Evolutionary conservation across 179 eudicot genomes (phyloP).

Genomic region (Corrigiola litoralis): DNA sequence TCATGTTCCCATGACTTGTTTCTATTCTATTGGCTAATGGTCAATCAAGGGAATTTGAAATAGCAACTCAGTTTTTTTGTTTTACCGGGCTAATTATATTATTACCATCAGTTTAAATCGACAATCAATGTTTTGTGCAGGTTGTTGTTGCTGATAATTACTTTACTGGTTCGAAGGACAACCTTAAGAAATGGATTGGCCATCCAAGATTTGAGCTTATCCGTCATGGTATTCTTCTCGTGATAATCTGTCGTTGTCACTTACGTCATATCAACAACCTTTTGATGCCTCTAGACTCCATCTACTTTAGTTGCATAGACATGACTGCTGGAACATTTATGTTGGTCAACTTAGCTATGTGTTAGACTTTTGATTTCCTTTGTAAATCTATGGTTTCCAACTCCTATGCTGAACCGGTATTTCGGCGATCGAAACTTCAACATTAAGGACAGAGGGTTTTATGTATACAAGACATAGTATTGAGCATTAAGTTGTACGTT

Average conservation of each 20-base stretch:
- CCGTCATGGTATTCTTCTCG: conserved; percentile 66
- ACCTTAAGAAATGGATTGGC: conserved; percentile 80
- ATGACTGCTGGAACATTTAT: not conserved
- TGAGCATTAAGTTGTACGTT: no score
- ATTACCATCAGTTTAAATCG: not conserved
- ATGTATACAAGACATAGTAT: not conserved
- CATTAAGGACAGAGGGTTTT: not conserved
- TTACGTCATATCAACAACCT: not conserved
- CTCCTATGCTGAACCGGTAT: not conserved
- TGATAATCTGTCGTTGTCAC: not conserved
- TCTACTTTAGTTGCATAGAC: not conserved
- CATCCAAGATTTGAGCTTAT: conserved; percentile 96
- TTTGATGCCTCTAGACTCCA: not conserved
- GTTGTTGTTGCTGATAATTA: conserved; percentile 83
- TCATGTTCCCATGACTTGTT: not conserved
- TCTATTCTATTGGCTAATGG: not conserved
- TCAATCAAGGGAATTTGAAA: not conserved
- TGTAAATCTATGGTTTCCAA: not conserved
- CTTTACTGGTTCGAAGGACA: conserved; percentile 91
- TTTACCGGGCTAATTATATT: not conserved
- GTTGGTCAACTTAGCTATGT: not conserved
- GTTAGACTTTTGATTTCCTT: not conserved
- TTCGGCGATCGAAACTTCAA: no score
- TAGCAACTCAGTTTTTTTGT: not conserved
- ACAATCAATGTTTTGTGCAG: conserved; percentile 24